Evolutionary conservation across 1,284 basidiomycete genomes (phyloP).

Genomic region (Puccinia novopanici): DNA sequence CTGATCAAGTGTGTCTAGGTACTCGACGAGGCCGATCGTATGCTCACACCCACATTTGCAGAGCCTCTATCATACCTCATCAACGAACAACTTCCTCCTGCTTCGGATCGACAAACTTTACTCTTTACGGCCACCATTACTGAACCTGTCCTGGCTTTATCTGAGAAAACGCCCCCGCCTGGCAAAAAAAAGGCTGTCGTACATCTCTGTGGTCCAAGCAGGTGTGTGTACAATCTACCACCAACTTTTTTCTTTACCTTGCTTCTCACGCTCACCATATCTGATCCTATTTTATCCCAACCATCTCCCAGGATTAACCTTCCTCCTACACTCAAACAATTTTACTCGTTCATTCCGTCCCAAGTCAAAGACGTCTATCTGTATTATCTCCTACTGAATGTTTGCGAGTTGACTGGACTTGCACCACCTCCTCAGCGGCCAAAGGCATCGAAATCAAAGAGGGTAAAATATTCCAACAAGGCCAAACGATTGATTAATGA

Average conservation of each 20-base stretch:
- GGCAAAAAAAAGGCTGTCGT: slow-evolving; percentile 87
- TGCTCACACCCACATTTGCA: slow-evolving; percentile 86
- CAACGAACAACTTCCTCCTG: slow-evolving; percentile 75
- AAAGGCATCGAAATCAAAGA: slow-evolving; percentile 53
- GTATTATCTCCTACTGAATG: slow-evolving; percentile 83
- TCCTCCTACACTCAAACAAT: slow-evolving; percentile 79
- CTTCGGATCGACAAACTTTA: slow-evolving; percentile 77
- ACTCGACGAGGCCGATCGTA: slow-evolving; percentile 91
- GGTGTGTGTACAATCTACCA: slow-evolving; percentile 58
- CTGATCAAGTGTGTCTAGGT: slow-evolving; percentile 64
- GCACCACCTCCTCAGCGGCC: slow-evolving; percentile 56
- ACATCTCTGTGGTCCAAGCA: slow-evolving; percentile 77
- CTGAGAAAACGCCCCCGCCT: slow-evolving; percentile 70
- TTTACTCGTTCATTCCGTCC: slow-evolving; percentile 89
- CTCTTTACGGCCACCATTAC: slow-evolving; percentile 96
- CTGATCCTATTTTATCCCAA: slow-evolving; percentile 30
- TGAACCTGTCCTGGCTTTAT: slow-evolving; percentile 78
- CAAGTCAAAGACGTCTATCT: slow-evolving; percentile 93
- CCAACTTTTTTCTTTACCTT: slow-evolving; percentile 28
- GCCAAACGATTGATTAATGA: slow-evolving; percentile 57
- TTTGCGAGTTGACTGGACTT: slow-evolving; percentile 55
- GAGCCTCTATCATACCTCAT: slow-evolving; percentile 75
- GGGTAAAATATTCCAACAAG: slow-evolving; percentile 52
- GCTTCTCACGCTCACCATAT: neutral
- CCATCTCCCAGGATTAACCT: slow-evolving; percentile 70